Evolutionary conservation across 176 grass and related monocot genomes (phyloP).

Genomic region (Bromus sterilis): DNA sequence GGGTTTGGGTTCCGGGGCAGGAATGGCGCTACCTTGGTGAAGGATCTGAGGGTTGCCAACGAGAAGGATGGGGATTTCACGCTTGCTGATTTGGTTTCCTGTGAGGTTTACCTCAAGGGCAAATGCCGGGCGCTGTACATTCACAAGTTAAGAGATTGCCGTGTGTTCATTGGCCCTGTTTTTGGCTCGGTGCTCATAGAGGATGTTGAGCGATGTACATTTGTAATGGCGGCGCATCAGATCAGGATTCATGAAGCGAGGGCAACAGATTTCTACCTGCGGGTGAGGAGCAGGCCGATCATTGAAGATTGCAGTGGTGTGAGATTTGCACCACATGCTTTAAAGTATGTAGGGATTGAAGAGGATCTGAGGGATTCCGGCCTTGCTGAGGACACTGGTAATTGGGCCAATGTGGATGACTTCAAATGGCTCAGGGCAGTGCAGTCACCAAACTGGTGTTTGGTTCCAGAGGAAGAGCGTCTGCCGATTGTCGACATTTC

Average conservation of each 20-base stretch:
- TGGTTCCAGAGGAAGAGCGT: slow-evolving; percentile 65
- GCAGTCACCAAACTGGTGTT: slow-evolving; percentile 81
- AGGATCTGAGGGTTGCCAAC: slow-evolving; percentile 56
- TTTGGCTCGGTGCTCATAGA: slow-evolving; percentile 81
- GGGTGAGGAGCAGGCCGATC: slow-evolving; percentile 76
- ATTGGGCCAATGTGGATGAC: slow-evolving; percentile 87
- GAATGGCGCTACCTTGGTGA: slow-evolving; percentile 48
- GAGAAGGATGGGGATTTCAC: slow-evolving; percentile 77
- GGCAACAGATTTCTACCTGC: slow-evolving; percentile 73
- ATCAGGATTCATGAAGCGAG: slow-evolving; percentile 78
- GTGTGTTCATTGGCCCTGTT: slow-evolving; percentile 62
- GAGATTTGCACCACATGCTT: slow-evolving; percentile 69
- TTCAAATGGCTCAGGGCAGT: slow-evolving; percentile 91
- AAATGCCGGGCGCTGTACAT: slow-evolving; percentile 61
- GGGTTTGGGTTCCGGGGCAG: slow-evolving; percentile 57
- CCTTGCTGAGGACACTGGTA: slow-evolving; percentile 62
- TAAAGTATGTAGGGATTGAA: slow-evolving; percentile 60
- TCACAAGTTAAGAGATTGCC: slow-evolving; percentile 54
- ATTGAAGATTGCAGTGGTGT: slow-evolving; percentile 76
- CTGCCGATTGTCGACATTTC: slow-evolving; percentile 41
- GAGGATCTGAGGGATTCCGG: slow-evolving; percentile 60
- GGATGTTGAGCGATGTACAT: slow-evolving; percentile 46
- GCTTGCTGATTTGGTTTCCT: slow-evolving; percentile 61
- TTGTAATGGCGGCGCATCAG: slow-evolving; percentile 81
- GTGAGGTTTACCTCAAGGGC: slow-evolving; percentile 67